These are phyloP conservation scores for Monilinia fructigena DNA, from an alignment of 2,329 filamentous ascomycete genomes.

Conservation along the genomic window DNA sequence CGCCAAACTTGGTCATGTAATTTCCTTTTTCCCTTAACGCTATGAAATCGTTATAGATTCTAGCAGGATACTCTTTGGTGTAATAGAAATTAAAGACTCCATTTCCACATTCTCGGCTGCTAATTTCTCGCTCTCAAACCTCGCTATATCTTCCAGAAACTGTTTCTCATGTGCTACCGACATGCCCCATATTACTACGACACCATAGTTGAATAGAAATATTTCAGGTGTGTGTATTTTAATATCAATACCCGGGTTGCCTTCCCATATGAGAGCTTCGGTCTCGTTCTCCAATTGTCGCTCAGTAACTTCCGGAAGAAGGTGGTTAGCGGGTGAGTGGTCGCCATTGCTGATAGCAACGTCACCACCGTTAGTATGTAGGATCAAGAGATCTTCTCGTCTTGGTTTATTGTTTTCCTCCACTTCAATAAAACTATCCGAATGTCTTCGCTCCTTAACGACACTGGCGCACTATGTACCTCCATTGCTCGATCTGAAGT, in stretches of 20 bases:
- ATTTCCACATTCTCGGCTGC: conserved; percentile 86
- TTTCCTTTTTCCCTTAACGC: conserved; percentile 89
- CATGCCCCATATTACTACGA: conserved; percentile 99
- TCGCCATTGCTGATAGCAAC: conserved; percentile 40
- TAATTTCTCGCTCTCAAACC: conserved; percentile 90
- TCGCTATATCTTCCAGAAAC: conserved; percentile 89
- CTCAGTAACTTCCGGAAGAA: conserved; percentile 33
- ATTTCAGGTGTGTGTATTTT: conserved; percentile 89
- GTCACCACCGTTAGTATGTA: conserved; percentile 47
- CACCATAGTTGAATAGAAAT: conserved; percentile 96
- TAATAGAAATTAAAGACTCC: conserved; percentile 99
- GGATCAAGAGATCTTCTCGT: conserved; percentile 62
- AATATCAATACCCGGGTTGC: conserved; percentile 74
- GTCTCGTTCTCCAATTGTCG: conserved; percentile 43
- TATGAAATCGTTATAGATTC: conserved; percentile 99
- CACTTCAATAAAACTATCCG: conserved; percentile 70
- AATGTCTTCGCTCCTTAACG: conserved; percentile 67
- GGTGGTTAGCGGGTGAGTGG: conserved; percentile 24
- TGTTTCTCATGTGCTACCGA: conserved; percentile 81
- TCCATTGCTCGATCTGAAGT: conserved; percentile 39
- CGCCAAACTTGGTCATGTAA: conserved; percentile 97
- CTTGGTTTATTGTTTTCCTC: conserved; percentile 56
- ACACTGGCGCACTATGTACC: conserved; percentile 40
- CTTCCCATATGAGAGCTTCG: conserved; percentile 32
- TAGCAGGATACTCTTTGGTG: conserved; percentile 93